Evolutionary conservation across 2,329 filamentous ascomycete species (phyloP).

Genomic region (Corynespora cassiicola): DNA sequence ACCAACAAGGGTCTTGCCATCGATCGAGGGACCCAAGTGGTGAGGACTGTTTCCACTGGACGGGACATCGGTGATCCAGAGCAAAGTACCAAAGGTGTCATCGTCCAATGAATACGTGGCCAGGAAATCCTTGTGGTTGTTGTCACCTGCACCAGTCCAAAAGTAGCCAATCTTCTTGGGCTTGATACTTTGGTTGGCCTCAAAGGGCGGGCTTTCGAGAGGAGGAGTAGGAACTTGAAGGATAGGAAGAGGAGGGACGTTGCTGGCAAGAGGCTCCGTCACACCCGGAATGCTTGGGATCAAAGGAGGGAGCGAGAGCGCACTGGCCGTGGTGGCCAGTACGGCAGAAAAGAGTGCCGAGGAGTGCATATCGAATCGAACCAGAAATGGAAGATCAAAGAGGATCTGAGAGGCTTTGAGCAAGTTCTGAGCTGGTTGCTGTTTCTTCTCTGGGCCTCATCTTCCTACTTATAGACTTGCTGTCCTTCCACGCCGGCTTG

Average conservation of each 20-base stretch:
- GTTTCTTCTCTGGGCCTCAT: slow-evolving; percentile 4
- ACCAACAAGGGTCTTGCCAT: slow-evolving; percentile 65
- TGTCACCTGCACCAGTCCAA: slow-evolving; percentile 68
- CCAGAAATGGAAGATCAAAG: slow-evolving; percentile 10
- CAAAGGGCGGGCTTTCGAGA: slow-evolving; percentile 61
- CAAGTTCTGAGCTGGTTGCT: slow-evolving; percentile 32
- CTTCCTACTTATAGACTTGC: slow-evolving; percentile 27
- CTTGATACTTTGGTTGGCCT: slow-evolving; percentile 58
- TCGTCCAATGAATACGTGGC: slow-evolving; percentile 66
- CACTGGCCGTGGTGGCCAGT: slow-evolving; percentile 23
- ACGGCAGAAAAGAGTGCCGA: slow-evolving; percentile 25
- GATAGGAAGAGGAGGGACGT: slow-evolving; percentile 63
- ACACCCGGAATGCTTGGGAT: slow-evolving; percentile 67
- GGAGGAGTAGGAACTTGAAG: slow-evolving; percentile 66
- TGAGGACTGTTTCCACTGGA: slow-evolving; percentile 67
- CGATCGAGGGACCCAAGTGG: slow-evolving; percentile 61
- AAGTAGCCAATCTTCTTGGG: slow-evolving; percentile 73
- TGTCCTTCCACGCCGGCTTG: not conserved
- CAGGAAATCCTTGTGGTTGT: slow-evolving; percentile 65
- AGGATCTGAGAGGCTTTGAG: slow-evolving; percentile 30
- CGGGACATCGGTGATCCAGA: slow-evolving; percentile 65
- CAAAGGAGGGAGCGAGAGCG: slow-evolving; percentile 58
- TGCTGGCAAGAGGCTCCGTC: slow-evolving; percentile 60
- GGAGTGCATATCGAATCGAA: slow-evolving; percentile 25
- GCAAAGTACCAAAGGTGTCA: slow-evolving; percentile 67